Conservation (phyloP, 2,329 filamentous ascomycete genomes). For the Cladophialophora psammophila region DNA sequence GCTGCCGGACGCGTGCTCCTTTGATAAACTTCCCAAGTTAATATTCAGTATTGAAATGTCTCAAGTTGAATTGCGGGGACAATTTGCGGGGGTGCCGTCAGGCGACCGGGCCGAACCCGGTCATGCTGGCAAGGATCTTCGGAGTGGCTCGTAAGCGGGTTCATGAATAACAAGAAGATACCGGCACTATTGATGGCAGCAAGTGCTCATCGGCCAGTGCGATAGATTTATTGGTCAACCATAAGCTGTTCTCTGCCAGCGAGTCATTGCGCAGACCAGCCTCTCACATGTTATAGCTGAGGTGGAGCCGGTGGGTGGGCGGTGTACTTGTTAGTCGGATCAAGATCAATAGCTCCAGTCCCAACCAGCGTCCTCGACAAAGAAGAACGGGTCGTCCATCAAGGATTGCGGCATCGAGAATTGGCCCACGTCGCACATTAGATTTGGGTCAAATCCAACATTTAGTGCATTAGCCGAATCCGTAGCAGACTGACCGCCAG, state of each 20-base stretch:
- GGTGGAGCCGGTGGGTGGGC: background rate
- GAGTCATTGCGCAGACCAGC: background rate
- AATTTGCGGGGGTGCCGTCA: background rate
- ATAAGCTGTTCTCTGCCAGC: background rate
- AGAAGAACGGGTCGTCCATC: conserved; percentile 23
- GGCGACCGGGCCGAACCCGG: background rate
- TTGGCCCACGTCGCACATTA: background rate
- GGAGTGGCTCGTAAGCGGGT: background rate
- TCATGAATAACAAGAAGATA: background rate
- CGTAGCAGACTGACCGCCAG: background rate
- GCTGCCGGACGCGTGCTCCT: background rate
- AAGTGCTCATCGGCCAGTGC: background rate
- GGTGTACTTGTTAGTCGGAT: background rate
- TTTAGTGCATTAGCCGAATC: background rate
- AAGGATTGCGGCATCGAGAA: conserved; percentile 4
- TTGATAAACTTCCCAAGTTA: background rate
- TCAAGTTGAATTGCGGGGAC: background rate
- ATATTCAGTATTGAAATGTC: background rate
- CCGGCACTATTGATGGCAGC: background rate
- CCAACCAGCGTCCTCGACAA: conserved; percentile 17
- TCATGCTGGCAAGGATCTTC: no score
- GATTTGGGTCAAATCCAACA: background rate
- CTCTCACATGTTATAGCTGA: no score
- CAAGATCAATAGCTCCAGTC: conserved; percentile 20
- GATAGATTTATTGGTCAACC: background rate